Evolutionary conservation across 495 filamentous ascomycete genomes (phyloP), one percentile per base, ranked within the genome.

Genomic region (Sporormia fimetaria): DNA sequence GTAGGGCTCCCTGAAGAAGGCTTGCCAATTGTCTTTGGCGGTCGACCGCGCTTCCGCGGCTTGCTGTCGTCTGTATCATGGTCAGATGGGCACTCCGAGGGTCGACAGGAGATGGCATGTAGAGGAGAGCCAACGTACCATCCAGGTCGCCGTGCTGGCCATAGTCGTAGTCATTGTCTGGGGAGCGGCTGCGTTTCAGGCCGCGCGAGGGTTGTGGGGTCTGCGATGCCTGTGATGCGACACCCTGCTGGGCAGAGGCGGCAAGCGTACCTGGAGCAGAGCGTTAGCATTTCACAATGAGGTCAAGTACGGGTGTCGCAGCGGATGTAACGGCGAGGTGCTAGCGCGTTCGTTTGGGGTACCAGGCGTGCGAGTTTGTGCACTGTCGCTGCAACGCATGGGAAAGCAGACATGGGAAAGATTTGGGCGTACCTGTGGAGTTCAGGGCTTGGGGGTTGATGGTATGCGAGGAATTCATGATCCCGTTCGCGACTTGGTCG

Each of bases 151-250:
- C 42, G 14, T 23, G 18, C 63, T 73, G 74, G 57, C 73, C 70
- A 47, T 81, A 77, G 56, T 73, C 75, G 57, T 79, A 77, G 51
- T 39, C 34, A 25, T 68, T 68, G 51, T 92, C 83, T 52, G 86
- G 87, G 37, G 90, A 94, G 42, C 86, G 85, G 74, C 83, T 90
- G 64, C 90, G 77, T 69, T 96, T 98, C 58, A 84, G 62, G 47
- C 87, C 86, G 59, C 90, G 79, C 49, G 85, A 75, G 34, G 60
- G 60, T 55, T 70, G 69, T 14, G 63, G 63, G n/a, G n/a, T n/a
- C n/a, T n/a, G n/a, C n/a, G n/a, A n/a, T n/a, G n/a, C n/a, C n/a
- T n/a, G n/a, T n/a, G n/a, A n/a, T 48, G 68, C 67, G 52, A 67
- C 63, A 47, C n/a, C n/a, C n/a, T 61, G 56, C 49, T 67, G 44